These are phyloP conservation scores for Trametopsis cervina DNA, from an alignment of 768 basidiomycete genomes.

Conservation along the genomic window DNA sequence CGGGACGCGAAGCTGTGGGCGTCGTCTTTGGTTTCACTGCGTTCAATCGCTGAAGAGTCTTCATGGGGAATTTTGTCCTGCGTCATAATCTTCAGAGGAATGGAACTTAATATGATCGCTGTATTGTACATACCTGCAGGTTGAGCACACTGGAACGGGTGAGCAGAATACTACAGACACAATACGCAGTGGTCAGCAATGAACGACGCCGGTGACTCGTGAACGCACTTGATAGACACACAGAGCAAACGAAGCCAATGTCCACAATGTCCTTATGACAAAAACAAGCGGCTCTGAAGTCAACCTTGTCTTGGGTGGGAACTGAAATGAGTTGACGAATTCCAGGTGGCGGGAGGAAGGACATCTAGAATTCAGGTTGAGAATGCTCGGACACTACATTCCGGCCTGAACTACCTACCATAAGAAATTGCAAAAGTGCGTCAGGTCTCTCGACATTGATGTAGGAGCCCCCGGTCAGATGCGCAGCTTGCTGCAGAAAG, in stretches of 20 bases:
- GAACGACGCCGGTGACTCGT: not conserved
- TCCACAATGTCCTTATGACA: conserved; percentile 98
- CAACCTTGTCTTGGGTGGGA: conserved; percentile 91
- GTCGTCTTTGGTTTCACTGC: conserved; percentile 32
- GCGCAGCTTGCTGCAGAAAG: conserved; percentile 95
- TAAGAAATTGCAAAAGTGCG: conserved; percentile 87
- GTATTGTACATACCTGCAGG: conserved; percentile 66
- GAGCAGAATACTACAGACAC: conserved; percentile 75
- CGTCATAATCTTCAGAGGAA: conserved; percentile 6
- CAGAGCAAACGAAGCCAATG: conserved; percentile 97
- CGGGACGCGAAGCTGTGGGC: not conserved
- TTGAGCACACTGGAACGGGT: conserved; percentile 89
- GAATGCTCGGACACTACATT: conserved; percentile 4
- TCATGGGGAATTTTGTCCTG: conserved; percentile 94
- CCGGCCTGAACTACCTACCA: conserved; percentile 33
- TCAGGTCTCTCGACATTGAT: conserved; percentile 76
- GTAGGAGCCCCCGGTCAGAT: conserved; percentile 92
- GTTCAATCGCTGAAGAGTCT: conserved; percentile 79
- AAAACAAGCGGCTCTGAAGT: conserved; percentile 97
- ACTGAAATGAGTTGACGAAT: conserved; percentile 74
- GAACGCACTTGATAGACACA: conserved; percentile 90
- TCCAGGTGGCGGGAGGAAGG: conserved; percentile 64
- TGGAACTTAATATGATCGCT: conserved; percentile 1
- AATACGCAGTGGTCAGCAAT: not conserved
- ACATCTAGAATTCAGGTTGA: conserved; percentile 53